phyloP scores from a whole-genome alignment of 257 asterid genomes.

The Coffea eugenioides region DNA sequence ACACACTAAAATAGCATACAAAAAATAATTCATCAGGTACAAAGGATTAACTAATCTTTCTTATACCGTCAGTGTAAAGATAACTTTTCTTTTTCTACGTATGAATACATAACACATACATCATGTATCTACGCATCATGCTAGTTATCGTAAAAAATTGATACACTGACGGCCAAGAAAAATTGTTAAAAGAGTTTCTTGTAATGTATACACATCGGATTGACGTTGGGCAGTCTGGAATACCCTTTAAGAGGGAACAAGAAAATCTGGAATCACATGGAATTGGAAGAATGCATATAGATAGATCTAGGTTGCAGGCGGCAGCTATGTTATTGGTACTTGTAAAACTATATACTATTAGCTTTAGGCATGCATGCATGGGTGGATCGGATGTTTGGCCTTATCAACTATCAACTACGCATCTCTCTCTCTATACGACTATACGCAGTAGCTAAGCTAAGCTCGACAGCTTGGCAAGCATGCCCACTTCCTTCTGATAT shows the following conservation, averaged over 20 bases:
- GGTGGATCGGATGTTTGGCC: not conserved
- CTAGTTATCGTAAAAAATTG: too few species aligned
- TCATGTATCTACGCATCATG: too few species aligned
- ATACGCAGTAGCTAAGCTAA: not conserved
- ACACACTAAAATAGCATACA: too few species aligned
- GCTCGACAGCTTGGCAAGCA: not conserved
- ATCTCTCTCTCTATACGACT: too few species aligned
- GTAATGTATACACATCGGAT: not conserved
- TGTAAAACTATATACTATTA: not conserved
- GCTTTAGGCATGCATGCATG: not conserved
- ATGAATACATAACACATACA: not conserved
- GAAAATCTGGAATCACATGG: slow-evolving; percentile 1
- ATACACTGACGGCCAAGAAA: too few species aligned
- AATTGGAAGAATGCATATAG: not conserved
- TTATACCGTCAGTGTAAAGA: too few species aligned
- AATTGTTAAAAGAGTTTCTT: too few species aligned
- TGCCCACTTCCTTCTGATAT: not conserved
- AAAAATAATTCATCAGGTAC: too few species aligned
- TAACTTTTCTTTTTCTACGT: too few species aligned
- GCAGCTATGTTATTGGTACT: too few species aligned
- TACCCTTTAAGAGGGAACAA: not conserved
- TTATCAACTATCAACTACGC: not conserved
- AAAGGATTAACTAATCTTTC: too few species aligned
- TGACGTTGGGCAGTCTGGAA: not conserved
- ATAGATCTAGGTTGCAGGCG: not conserved